Percentiles rank a stretch among this genome's conserved stretches.
Conservation (phyloP, 2,329 filamentous ascomycete species). For the Diaporthe sp. region DNA sequence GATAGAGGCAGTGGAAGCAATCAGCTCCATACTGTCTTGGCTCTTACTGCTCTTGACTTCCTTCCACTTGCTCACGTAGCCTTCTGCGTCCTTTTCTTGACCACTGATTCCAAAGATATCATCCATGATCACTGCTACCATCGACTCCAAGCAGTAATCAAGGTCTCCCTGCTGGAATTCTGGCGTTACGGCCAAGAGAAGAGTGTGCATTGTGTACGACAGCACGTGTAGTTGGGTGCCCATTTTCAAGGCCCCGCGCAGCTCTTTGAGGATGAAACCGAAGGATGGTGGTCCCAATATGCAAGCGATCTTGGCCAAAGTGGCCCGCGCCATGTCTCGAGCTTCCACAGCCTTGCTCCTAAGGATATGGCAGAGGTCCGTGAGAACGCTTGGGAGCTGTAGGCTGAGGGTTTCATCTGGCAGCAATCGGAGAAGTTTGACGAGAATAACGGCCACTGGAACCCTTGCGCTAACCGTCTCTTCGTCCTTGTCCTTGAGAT, state of each 20-base stretch:
- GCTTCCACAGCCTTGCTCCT: constrained; percentile 91
- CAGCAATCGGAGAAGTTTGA: constrained; percentile 88
- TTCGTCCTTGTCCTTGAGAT: constrained; percentile 95
- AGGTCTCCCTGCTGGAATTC: constrained; percentile 85
- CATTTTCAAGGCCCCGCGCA: constrained; percentile 83
- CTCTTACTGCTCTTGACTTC: constrained; percentile 99
- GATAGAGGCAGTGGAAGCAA: constrained; percentile 86
- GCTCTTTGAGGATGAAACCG: constrained; percentile 92
- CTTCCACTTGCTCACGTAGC: constrained; percentile 95
- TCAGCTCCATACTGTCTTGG: constrained; percentile 95
- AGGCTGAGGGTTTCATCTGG: constrained; percentile 80
- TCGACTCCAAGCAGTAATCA: constrained; percentile 85
- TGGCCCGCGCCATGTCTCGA: constrained; percentile 90
- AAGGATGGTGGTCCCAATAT: constrained; percentile 87
- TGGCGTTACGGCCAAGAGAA: constrained; percentile 82
- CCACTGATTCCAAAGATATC: constrained; percentile 95
- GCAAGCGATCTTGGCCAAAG: constrained; percentile 84
- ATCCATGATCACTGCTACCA: constrained; percentile 92
- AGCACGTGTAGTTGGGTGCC: constrained; percentile 96
- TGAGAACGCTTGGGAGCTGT: constrained; percentile 84
- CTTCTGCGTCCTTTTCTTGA: constrained; percentile 96
- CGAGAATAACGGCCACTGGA: constrained; percentile 88
- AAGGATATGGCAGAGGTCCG: constrained; percentile 93
- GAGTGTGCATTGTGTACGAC: constrained; percentile 94
- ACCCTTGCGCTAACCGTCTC: constrained; percentile 93